phyloP scores from a whole-genome alignment of 371 early-diverging fungal species.

The Mucor piriformis region DNA sequence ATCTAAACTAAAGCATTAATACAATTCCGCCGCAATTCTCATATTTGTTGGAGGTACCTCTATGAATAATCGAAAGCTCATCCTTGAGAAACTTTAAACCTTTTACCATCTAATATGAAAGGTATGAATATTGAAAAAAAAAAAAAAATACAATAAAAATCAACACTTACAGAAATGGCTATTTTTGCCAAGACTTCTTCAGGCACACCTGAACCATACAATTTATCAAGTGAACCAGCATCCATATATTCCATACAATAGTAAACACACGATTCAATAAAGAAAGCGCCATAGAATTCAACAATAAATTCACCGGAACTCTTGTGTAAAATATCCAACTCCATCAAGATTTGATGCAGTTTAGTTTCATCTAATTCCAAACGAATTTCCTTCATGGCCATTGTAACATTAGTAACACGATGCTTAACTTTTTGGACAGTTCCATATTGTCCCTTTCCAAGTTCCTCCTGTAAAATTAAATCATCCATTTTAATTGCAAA shows the following conservation, averaged over 20 bases:
- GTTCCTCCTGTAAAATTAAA: slow-evolving; percentile 72
- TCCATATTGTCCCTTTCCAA: slow-evolving; percentile 93
- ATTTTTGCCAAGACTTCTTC: slow-evolving; percentile 85
- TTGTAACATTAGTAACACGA: slow-evolving; percentile 85
- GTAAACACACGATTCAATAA: slow-evolving; percentile 93
- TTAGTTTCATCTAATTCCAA: slow-evolving; percentile 88
- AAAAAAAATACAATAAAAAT: not conserved
- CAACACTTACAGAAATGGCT: slow-evolving; percentile 63
- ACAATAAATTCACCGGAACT: slow-evolving; percentile 88
- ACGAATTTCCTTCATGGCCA: slow-evolving; percentile 95
- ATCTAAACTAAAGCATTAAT: slow-evolving; percentile 49
- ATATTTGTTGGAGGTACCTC: slow-evolving; percentile 40
- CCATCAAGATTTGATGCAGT: slow-evolving; percentile 33
- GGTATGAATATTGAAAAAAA: not conserved
- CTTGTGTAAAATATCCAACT: slow-evolving; percentile 76
- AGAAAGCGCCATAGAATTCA: slow-evolving; percentile 98
- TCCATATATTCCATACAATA: slow-evolving; percentile 97
- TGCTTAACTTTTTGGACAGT: slow-evolving; percentile 89
- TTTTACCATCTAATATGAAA: slow-evolving; percentile 69
- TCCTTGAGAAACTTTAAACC: slow-evolving; percentile 90
- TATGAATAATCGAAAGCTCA: slow-evolving; percentile 88
- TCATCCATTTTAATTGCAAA: slow-evolving; percentile 91
- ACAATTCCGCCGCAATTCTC: not conserved
- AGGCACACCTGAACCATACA: slow-evolving; percentile 81
- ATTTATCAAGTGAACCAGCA: slow-evolving; percentile 86